Conservation (phyloP, 139 green algal genomes). For the Haematococcus sp. region DNA sequence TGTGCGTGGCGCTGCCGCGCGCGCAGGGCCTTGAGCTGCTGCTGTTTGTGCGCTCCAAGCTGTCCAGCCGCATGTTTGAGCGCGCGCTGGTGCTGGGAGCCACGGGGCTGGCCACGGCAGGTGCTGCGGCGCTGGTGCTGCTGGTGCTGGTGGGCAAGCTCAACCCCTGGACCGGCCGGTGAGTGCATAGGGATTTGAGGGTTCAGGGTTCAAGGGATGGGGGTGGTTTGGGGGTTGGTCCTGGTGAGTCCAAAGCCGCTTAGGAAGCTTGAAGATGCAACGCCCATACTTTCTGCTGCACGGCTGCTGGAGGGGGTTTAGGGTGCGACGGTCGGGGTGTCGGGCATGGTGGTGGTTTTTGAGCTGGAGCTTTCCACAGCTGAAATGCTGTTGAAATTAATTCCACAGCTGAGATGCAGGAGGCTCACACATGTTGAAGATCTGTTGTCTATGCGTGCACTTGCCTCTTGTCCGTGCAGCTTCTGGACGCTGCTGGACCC, state of each 20-base stretch:
- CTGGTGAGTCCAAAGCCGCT: too few species aligned
- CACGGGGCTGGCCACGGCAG: neutral
- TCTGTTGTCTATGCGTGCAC: neutral
- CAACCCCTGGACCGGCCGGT: constrained; percentile 58
- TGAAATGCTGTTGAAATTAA: too few species aligned
- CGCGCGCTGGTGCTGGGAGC: constrained; percentile 2
- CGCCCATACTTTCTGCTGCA: too few species aligned
- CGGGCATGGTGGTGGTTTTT: too few species aligned
- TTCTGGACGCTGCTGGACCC: constrained; percentile 63
- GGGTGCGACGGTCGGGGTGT: too few species aligned
- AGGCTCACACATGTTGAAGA: neutral
- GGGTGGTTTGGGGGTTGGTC: too few species aligned
- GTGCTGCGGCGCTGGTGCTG: constrained; percentile 10
- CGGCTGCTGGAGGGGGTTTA: too few species aligned
- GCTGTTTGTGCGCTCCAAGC: constrained; percentile 32
- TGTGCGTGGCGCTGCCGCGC: too few species aligned
- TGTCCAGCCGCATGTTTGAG: constrained; percentile 18
- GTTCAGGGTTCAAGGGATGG: too few species aligned
- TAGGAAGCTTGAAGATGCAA: too few species aligned
- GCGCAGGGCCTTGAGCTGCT: constrained; percentile 30
- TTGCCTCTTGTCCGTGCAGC: constrained; percentile 3
- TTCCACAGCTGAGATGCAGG: too few species aligned
- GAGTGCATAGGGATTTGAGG: neutral
- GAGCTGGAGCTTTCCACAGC: too few species aligned
- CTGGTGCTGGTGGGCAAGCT: constrained; percentile 41